Conservation (phyloP, 257 asterid species). For the Solanum pimpinellifolium region DNA sequence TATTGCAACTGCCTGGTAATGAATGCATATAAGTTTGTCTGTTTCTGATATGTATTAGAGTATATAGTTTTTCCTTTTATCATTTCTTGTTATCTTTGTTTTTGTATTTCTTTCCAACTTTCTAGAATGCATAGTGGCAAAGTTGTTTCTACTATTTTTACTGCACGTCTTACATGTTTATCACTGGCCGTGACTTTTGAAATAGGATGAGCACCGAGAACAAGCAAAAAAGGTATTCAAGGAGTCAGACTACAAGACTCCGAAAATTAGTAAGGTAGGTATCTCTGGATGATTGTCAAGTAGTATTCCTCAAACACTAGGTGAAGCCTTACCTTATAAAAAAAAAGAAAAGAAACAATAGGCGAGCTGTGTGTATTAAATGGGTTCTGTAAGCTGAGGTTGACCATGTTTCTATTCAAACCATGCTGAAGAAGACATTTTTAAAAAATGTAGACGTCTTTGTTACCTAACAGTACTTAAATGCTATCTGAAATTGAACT, state of each 20-base stretch:
- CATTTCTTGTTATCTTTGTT: background rate
- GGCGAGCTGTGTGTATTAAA: background rate
- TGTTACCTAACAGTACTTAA: background rate
- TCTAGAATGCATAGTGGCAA: background rate
- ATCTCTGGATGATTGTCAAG: background rate
- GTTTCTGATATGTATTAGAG: background rate
- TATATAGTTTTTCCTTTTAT: background rate
- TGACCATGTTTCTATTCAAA: background rate
- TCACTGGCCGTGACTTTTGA: background rate
- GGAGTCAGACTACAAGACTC: background rate
- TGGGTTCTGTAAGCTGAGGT: slow-evolving; percentile 1
- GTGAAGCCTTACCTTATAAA: background rate
- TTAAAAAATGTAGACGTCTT: background rate
- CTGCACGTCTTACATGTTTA: background rate
- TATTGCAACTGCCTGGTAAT: slow-evolving; percentile 23
- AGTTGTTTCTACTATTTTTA: background rate
- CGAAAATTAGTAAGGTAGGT: slow-evolving; percentile 3
- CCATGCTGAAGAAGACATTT: background rate
- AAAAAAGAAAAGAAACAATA: background rate
- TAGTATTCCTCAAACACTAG: background rate
- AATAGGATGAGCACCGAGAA: slow-evolving; percentile 15
- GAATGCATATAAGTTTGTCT: background rate
- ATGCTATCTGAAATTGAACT: background rate
- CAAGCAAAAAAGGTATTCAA: background rate
- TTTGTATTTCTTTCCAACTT: background rate